Evolutionary conservation across 441 rosid species (phyloP).

Genomic region (Populus hybrid): DNA sequence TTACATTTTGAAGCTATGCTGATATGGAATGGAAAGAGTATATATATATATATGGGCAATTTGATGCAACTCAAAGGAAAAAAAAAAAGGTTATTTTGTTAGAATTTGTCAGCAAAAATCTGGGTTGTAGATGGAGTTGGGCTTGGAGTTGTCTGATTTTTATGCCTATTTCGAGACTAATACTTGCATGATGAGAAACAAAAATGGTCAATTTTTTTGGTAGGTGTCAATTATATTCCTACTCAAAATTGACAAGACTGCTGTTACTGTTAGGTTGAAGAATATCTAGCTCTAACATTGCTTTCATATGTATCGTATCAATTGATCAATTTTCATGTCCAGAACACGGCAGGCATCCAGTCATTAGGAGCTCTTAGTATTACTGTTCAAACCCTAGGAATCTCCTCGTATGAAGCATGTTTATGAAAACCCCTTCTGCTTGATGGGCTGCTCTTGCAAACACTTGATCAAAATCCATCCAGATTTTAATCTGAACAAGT

Average conservation of each 20-base stretch:
- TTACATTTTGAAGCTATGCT: neutral
- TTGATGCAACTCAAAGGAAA: neutral
- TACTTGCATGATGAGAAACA: neutral
- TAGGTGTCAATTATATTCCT: neutral
- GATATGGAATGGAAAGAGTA: too few relatives aligned
- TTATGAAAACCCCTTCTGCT: too few relatives aligned
- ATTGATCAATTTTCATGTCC: constrained; percentile 7
- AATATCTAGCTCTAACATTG: neutral
- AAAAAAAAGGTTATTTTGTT: too few relatives aligned
- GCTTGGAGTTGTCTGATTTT: neutral
- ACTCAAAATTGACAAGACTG: constrained; percentile 1
- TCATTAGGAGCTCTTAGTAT: too few relatives aligned
- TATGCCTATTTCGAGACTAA: neutral
- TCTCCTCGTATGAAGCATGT: neutral
- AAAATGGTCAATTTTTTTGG: neutral
- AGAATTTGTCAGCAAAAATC: neutral
- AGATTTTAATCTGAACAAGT: too few relatives aligned
- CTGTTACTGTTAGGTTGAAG: neutral
- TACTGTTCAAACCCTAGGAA: neutral
- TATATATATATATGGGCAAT: neutral
- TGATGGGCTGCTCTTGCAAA: too few relatives aligned
- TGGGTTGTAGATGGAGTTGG: neutral
- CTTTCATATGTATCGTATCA: neutral
- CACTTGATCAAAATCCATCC: too few relatives aligned
- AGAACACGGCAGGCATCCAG: neutral